These are phyloP conservation scores for Phalaenopsis hybrid DNA, from an alignment of 116 monocot species.

Conservation along the genomic window DNA sequence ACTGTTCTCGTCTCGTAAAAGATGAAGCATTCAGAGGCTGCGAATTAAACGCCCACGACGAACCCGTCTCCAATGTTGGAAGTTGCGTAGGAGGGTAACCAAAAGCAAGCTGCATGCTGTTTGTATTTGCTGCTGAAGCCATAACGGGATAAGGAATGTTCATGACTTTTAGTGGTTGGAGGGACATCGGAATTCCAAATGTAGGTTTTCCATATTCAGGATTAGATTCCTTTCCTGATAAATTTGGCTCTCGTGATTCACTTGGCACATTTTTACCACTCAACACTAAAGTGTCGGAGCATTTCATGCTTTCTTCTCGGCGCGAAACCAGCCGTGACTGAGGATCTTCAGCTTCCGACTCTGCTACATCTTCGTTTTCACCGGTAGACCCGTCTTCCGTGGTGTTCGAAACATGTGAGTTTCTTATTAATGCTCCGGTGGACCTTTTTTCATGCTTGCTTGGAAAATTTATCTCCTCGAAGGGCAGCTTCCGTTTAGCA, in stretches of 20 bases:
- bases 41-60: constrained; percentile 63
- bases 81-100: constrained; percentile 71
- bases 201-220: constrained; percentile 26
- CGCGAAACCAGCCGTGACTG: constrained; percentile 50
- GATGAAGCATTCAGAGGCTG: constrained; percentile 26
- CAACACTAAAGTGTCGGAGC: constrained; percentile 23
- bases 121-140: constrained; percentile 18
- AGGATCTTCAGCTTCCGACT: constrained; percentile 76
- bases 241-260: constrained; percentile 20
- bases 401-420: constrained; percentile 35
- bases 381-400: constrained; percentile 56
- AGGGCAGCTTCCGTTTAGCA: constrained; percentile 50
- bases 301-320: constrained; percentile 38
- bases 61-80: constrained; percentile 70
- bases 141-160: constrained; percentile 22
- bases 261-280: constrained; percentile 26
- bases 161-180: constrained; percentile 36
- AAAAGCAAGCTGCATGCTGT: constrained; percentile 48
- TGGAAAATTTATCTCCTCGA: constrained; percentile 44
- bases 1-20: constrained; percentile 10
- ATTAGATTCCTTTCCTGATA: constrained; percentile 26
- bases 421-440: constrained; percentile 20
- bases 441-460: constrained; percentile 52
- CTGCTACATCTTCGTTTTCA: constrained; percentile 73
- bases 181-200: constrained; percentile 43